Percentiles rank a stretch among this genome's conserved stretches.
Conservation (phyloP, 2,329 filamentous ascomycete species). For the Pseudofabraea citricarpa region DNA sequence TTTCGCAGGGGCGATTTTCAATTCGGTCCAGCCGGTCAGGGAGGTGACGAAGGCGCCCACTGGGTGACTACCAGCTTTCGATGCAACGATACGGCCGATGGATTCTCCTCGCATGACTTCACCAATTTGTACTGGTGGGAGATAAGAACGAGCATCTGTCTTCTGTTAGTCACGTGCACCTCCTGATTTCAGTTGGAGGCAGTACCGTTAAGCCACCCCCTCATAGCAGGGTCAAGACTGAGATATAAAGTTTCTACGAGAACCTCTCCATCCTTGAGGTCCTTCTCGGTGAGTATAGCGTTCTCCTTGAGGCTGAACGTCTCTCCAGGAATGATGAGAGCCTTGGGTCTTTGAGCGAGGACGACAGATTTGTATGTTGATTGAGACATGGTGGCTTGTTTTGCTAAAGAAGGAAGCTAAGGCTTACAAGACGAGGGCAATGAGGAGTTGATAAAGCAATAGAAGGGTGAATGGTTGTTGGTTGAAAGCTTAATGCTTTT, state of each 20-base stretch:
- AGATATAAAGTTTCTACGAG: constrained; percentile 56
- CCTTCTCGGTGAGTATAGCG: constrained; percentile 35
- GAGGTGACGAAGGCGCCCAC: constrained; percentile 54
- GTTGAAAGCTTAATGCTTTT: too few relatives aligned
- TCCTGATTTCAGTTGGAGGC: constrained; percentile 14
- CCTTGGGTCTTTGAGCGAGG: constrained; percentile 57
- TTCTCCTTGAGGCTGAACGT: constrained; percentile 52
- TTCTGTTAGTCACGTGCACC: background rate
- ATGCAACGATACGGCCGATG: constrained; percentile 56
- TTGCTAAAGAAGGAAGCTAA: too few relatives aligned
- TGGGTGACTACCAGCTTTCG: constrained; percentile 46
- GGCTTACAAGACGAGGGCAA: too few relatives aligned
- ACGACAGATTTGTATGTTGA: constrained; percentile 32
- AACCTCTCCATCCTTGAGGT: constrained; percentile 57
- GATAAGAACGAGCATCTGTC: constrained; percentile 48
- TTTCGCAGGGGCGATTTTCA: constrained; percentile 51
- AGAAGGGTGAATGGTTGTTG: too few relatives aligned
- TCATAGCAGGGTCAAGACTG: constrained; percentile 67
- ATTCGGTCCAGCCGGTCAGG: constrained; percentile 58
- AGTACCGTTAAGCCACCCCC: constrained; percentile 56
- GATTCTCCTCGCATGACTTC: constrained; percentile 60
- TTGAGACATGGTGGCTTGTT: constrained; percentile 2
- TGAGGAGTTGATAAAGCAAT: too few relatives aligned
- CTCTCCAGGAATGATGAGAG: constrained; percentile 53
- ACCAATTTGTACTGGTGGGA: constrained; percentile 60